Base-by-base conservation (phyloP, 1,139 yeast genomes). In the Debaryomyces sp. region DNA sequence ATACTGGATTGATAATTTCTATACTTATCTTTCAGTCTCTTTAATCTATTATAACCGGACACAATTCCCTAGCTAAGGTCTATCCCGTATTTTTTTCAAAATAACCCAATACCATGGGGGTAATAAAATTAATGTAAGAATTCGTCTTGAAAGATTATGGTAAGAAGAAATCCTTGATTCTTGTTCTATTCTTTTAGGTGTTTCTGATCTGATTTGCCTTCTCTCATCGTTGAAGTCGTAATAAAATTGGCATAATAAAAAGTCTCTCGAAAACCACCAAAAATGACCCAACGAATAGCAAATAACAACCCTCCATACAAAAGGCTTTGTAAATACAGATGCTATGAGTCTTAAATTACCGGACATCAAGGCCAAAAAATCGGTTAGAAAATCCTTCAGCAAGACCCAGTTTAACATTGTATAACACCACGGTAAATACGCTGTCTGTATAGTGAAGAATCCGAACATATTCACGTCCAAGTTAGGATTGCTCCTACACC, bases 81-180 rank as follows among this genome's bases (percentile, higher is more conserved):
- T 15, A 27, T 26, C 36, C n/a, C 41, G 37, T 29, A 60, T 51
- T 40, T 49, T 54, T 4, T 50, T 38, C 26, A 55, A 50, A 12
- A 61, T 51, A 8, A 60, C 40, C 74, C 75, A 71, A 53, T 73
- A 71, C 77, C 78, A 73, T 0, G 77, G 77, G 3, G 78, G 78
- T n/a, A 71, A 48, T 36, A 70, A 44, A 3, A 68, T 23, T 17
- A 48, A n/a, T 10, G 54, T 47, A 23, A 62, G 34, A 7, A 53
- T 10, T 7, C 23, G 23, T 10, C 35, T 37, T 12, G 40, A 9
- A 12, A 37, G 12, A 53, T 57, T 41, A 55, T 56, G 8, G 57
- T 47, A 22, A 53, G 15, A 46, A 59, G 62, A 10, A 33, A 36
- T 24, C 52, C 50, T 27, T 43, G 48, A 17, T 57, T 56, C 2